phyloP scores from a whole-genome alignment of 2,329 filamentous ascomycete genomes.

The Penicillium psychrosexuale region DNA sequence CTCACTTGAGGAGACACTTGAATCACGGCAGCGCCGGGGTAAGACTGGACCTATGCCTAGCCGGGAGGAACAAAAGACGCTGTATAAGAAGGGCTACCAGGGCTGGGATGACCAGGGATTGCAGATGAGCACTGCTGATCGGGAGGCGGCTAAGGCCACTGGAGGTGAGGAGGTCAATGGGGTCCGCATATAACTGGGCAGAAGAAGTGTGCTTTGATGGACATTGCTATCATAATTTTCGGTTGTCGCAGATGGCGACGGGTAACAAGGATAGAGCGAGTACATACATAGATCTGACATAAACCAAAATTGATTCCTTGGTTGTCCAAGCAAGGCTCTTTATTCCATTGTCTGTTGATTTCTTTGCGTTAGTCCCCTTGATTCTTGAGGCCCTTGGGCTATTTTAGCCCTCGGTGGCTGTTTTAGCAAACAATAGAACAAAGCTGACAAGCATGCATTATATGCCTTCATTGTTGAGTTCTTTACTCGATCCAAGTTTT shows the following conservation, averaged over 20 bases:
- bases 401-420: not conserved
- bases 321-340: not conserved
- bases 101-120: slow-evolving; percentile 46
- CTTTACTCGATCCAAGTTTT: not conserved
- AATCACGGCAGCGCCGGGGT: slow-evolving; percentile 43
- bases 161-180: slow-evolving; percentile 34
- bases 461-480: not conserved
- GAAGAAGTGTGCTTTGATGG: not conserved
- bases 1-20: slow-evolving; percentile 40
- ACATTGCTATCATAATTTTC: slow-evolving; percentile 2
- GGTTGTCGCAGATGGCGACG: not conserved
- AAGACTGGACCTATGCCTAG: slow-evolving; percentile 33
- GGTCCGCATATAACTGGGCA: slow-evolving; percentile 22
- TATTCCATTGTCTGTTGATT: not conserved
- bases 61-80: slow-evolving; percentile 37
- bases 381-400: not conserved
- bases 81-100: slow-evolving; percentile 41
- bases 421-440: slow-evolving; percentile 4
- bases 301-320: not conserved
- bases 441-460: not conserved
- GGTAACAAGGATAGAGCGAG: slow-evolving; percentile 5
- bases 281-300: slow-evolving; percentile 8
- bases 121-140: slow-evolving; percentile 37
- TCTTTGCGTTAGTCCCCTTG: not conserved
- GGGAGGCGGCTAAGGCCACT: slow-evolving; percentile 34